Evolutionary conservation across 768 basidiomycete genomes (phyloP).

Genomic region (Podaxis sp.): DNA sequence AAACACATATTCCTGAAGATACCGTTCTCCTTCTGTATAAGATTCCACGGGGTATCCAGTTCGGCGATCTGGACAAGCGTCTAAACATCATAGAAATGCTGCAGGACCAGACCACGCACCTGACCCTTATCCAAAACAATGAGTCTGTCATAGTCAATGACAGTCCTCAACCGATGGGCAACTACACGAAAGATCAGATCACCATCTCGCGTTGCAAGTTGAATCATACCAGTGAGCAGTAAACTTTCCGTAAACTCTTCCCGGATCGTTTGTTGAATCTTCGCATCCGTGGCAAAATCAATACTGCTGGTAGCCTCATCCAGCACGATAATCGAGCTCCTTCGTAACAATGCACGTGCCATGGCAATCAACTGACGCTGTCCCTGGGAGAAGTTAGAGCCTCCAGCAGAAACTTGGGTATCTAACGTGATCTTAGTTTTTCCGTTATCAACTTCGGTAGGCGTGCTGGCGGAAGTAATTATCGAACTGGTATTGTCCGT

Average conservation of each 20-base stretch:
- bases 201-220: not conserved
- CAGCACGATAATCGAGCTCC: constrained; percentile 69
- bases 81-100: not conserved
- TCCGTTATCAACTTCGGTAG: constrained; percentile 47
- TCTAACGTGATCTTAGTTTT: constrained; percentile 62
- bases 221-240: constrained; percentile 61
- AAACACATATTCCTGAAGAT: constrained; percentile 68
- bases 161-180: constrained; percentile 70
- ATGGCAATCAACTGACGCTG: constrained; percentile 86
- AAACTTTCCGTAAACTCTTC: constrained; percentile 78
- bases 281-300: constrained; percentile 83
- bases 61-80: constrained; percentile 40
- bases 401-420: constrained; percentile 80
- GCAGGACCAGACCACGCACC: constrained; percentile 21
- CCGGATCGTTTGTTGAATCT: constrained; percentile 85
- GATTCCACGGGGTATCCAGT: constrained; percentile 68
- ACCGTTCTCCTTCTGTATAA: constrained; percentile 59
- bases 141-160: constrained; percentile 78
- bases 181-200: constrained; percentile 30
- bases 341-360: constrained; percentile 73
- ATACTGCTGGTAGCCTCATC: constrained; percentile 87
- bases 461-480: constrained; percentile 36
- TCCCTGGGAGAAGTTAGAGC: constrained; percentile 89
- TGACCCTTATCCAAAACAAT: constrained; percentile 75
- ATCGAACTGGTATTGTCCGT: constrained; percentile 15